Evolutionary conservation across 208 protist genomes (phyloP).

Genomic region (Acanthamoeba lenticulata): DNA sequence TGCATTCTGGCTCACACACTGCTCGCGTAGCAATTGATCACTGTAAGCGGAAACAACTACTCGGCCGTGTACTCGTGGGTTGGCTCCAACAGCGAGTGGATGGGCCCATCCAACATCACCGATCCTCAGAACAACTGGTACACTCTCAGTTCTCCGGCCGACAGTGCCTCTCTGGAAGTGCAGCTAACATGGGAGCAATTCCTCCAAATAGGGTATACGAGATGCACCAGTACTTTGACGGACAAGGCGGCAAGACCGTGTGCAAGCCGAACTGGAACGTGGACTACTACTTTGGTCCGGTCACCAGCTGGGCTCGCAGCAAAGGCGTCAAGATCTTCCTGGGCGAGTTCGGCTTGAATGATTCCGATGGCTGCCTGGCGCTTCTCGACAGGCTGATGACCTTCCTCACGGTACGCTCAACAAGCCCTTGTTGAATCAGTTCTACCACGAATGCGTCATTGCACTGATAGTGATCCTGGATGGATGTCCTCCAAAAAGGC

Average conservation of each 20-base stretch:
- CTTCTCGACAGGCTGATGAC: background rate
- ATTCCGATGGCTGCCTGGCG: background rate
- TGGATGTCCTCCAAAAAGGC: too few relatives aligned
- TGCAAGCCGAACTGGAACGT: background rate
- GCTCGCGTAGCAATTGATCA: background rate
- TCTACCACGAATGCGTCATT: too few relatives aligned
- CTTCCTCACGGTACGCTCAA: background rate
- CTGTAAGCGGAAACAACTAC: background rate
- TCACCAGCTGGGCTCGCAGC: background rate
- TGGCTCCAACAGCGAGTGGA: background rate
- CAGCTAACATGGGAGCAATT: too few relatives aligned
- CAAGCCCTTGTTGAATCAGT: background rate
- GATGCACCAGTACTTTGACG: conserved; percentile 3
- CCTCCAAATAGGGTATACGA: background rate
- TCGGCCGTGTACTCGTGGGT: conserved; percentile 11
- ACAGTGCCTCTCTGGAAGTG: too few relatives aligned
- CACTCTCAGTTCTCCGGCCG: too few relatives aligned
- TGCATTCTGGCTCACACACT: too few relatives aligned
- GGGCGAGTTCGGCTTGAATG: background rate
- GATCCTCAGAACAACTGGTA: background rate
- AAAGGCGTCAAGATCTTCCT: background rate
- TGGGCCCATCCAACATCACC: background rate
- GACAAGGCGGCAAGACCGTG: background rate
- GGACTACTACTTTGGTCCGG: background rate
- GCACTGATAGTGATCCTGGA: too few relatives aligned